These are phyloP conservation scores for Colletotrichum sp. DNA, from an alignment of 2,329 filamentous ascomycete genomes.

Conservation along the genomic window DNA sequence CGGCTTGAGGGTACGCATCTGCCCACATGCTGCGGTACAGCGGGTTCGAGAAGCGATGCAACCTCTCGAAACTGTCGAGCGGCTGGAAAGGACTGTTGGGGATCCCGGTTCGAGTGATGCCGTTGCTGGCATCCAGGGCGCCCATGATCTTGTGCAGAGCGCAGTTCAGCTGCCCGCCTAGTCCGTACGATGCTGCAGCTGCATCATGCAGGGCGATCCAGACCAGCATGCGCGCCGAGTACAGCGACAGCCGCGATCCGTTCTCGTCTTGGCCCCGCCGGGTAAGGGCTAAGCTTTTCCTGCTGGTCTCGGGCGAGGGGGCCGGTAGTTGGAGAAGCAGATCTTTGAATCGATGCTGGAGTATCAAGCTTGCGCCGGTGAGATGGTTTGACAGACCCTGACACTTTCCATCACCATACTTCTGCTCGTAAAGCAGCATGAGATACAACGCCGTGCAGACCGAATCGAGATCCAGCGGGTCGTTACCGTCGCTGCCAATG, in stretches of 20 bases:
- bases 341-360: conserved; percentile 29
- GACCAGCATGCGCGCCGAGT: conserved; percentile 36
- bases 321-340: conserved; percentile 11
- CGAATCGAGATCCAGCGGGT: conserved; percentile 31
- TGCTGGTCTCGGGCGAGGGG: conserved; percentile 15
- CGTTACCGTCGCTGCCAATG: conserved; percentile 25
- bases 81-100: background rate
- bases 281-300: conserved; percentile 4
- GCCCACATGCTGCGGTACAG: conserved; percentile 38
- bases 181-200: conserved; percentile 32
- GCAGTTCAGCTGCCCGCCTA: conserved; percentile 36
- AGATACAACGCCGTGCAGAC: conserved; percentile 36
- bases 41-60: conserved; percentile 37
- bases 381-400: conserved; percentile 35
- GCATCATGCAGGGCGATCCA: conserved; percentile 37
- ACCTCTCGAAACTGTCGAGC: conserved; percentile 27
- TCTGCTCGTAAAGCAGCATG: conserved; percentile 43
- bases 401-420: conserved; percentile 37
- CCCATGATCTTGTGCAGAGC: conserved; percentile 26
- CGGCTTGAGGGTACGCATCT: conserved; percentile 34
- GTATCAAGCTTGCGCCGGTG: conserved; percentile 33
- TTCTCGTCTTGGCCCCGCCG: background rate
- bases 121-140: background rate
- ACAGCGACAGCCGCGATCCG: conserved; percentile 29
- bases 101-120: background rate